A percentile compares a stretch with the other conserved stretches of the same genome.
These are phyloP conservation scores for Yueomyces sinensis DNA, from an alignment of 805 yeast genomes.

Conservation along the genomic window DNA sequence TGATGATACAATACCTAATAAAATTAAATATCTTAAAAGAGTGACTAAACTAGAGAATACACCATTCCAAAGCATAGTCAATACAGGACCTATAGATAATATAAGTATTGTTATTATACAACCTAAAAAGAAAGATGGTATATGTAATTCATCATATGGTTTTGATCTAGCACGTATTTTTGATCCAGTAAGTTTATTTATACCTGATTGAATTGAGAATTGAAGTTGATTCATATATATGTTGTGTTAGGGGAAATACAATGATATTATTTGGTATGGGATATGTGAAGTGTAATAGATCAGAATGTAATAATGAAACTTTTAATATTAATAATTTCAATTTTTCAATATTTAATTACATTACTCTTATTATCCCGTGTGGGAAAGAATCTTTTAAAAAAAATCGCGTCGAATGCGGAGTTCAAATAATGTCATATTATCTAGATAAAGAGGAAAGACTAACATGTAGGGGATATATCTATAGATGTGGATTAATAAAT, in stretches of 20 bases:
- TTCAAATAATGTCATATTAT: too few species aligned
- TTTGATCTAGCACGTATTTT: conserved; percentile 1
- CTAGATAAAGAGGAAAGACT: too few species aligned
- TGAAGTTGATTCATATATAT: not conserved
- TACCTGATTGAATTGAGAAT: not conserved
- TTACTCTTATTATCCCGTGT: too few species aligned
- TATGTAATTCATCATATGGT: conserved; percentile 8
- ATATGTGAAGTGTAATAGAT: conserved; percentile 1
- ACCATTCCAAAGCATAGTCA: conserved; percentile 14
- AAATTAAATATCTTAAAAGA: conserved; percentile 9
- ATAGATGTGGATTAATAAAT: too few species aligned
- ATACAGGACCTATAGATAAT: conserved; percentile 10
- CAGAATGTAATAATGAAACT: too few species aligned
- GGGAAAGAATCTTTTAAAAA: too few species aligned
- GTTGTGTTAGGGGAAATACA: too few species aligned
- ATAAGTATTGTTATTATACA: conserved; percentile 8
- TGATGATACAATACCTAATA: conserved; percentile 10
- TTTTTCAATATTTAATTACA: too few species aligned
- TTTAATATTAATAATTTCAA: too few species aligned
- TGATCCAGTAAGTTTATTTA: not conserved
- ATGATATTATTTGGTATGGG: too few species aligned
- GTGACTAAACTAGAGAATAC: conserved; percentile 12
- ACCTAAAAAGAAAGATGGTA: conserved; percentile 16
- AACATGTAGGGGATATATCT: too few species aligned
- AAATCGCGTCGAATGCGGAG: too few species aligned